Percentiles rank a stretch among this genome's conserved stretches.
Evolutionary conservation across 495 filamentous ascomycete genomes (phyloP).

Genomic region (Chaetomidium leptoderma): DNA sequence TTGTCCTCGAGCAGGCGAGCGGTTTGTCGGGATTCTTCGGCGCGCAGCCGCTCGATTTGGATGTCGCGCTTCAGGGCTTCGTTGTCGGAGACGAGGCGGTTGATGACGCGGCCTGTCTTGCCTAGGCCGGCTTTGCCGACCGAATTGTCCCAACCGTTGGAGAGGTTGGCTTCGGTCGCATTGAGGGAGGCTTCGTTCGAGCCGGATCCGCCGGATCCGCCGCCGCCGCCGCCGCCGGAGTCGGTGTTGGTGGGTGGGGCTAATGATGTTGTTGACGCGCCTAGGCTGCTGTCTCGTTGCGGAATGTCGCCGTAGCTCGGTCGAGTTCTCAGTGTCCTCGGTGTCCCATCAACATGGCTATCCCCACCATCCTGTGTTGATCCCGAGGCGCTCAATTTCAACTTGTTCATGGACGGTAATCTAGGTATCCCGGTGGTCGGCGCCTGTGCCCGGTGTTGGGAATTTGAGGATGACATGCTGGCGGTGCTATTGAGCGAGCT

Average conservation of each 20-base stretch:
- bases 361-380: conserved; percentile 14
- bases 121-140: conserved; percentile 76
- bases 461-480: conserved; percentile 38
- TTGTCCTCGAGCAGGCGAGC: conserved; percentile 71
- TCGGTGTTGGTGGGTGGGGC: conserved; percentile 8
- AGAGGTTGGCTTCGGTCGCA: conserved; percentile 22
- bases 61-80: conserved; percentile 78
- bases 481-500: conserved; percentile 46
- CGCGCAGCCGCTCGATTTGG: conserved; percentile 62
- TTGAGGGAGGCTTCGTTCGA: conserved; percentile 13
- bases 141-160: conserved; percentile 60
- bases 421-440: conserved; percentile 24
- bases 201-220: not conserved
- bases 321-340: conserved; percentile 5
- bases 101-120: conserved; percentile 91
- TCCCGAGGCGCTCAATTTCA: conserved; percentile 30
- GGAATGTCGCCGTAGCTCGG: conserved; percentile 23
- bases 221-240: conserved; percentile 1
- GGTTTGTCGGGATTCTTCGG: conserved; percentile 68
- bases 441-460: conserved; percentile 28
- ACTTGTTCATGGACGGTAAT: conserved; percentile 23
- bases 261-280: conserved; percentile 14
- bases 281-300: conserved; percentile 29
- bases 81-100: conserved; percentile 82
- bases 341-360: conserved; percentile 13